phyloP scores from a whole-genome alignment of 148 eudicot species.

The Rhododendron ovatum region DNA sequence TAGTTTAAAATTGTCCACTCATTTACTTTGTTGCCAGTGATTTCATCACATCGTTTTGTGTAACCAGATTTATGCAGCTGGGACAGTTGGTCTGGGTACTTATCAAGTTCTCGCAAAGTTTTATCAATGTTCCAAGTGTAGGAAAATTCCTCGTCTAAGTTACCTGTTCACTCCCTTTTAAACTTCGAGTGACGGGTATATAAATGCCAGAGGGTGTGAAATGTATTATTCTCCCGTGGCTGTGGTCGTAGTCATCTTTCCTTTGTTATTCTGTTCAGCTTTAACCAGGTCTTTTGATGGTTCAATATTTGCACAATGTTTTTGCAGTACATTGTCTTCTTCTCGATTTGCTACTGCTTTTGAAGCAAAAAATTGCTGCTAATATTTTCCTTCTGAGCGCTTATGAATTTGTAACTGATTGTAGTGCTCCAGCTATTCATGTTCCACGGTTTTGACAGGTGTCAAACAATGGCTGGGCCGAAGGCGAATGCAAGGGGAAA shows the following conservation, averaged over 20 bases:
- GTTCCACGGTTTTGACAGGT: slow-evolving; percentile 39
- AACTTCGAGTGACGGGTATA: not conserved
- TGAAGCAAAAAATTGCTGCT: not conserved
- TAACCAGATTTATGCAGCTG: not conserved
- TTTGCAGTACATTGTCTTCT: not conserved
- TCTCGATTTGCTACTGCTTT: not conserved
- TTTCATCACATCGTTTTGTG: not conserved
- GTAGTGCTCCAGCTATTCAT: not conserved
- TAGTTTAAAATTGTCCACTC: not conserved
- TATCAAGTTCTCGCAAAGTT: not conserved
- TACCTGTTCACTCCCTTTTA: not conserved
- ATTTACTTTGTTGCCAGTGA: not conserved
- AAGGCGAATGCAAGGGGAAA: slow-evolving; percentile 98
- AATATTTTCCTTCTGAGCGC: not conserved
- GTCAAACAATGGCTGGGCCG: slow-evolving; percentile 91
- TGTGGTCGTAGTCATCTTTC: not conserved
- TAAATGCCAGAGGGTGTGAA: not conserved
- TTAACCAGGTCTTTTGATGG: not conserved
- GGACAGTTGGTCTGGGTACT: not conserved
- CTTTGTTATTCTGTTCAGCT: not conserved
- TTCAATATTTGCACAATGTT: not conserved
- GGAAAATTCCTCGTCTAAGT: not conserved
- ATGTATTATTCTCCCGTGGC: not conserved
- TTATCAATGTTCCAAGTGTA: not conserved
- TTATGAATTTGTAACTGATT: not conserved